A percentile compares a stretch with the other conserved stretches of the same genome.
phyloP scores from a whole-genome alignment of 2,329 filamentous ascomycete genomes.

The Tolypocladium capitatum region DNA sequence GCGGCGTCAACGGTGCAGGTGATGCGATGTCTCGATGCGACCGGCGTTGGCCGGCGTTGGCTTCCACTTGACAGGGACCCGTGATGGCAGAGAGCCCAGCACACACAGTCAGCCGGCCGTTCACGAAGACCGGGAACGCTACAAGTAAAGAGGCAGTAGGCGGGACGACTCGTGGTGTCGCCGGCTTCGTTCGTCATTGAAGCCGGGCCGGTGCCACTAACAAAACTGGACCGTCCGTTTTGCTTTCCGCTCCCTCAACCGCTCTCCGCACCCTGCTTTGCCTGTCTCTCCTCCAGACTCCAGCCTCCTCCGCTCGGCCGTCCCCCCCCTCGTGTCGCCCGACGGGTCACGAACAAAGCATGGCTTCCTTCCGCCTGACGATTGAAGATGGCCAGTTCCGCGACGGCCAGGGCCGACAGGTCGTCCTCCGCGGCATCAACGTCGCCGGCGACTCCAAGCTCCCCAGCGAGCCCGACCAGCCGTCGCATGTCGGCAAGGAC shows the following conservation, averaged over 20 bases:
- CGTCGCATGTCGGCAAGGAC: conserved; percentile 61
- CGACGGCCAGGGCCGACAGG: conserved; percentile 68
- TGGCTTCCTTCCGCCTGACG: conserved; percentile 63
- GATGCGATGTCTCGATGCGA: neutral
- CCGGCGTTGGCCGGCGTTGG: neutral
- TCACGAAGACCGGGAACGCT: too few species aligned
- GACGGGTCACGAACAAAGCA: conserved; percentile 22
- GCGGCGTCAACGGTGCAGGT: neutral
- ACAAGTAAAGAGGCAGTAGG: too few species aligned
- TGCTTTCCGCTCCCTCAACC: neutral
- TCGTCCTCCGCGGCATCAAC: conserved; percentile 88
- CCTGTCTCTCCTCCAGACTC: neutral
- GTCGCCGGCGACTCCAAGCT: conserved; percentile 83
- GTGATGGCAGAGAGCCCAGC: neutral
- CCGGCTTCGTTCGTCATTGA: neutral
- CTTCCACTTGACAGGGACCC: neutral
- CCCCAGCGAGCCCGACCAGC: conserved; percentile 66
- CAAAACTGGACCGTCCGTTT: neutral
- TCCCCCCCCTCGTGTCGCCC: neutral
- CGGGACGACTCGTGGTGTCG: neutral
- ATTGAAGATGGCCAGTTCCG: conserved; percentile 81
- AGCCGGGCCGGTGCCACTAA: neutral
- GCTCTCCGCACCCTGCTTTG: neutral
- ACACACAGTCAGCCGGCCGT: neutral
- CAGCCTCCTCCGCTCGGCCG: neutral